Evolutionary conservation across 1,139 yeast genomes (phyloP).

Genomic region (Candida tetrigidarum): DNA sequence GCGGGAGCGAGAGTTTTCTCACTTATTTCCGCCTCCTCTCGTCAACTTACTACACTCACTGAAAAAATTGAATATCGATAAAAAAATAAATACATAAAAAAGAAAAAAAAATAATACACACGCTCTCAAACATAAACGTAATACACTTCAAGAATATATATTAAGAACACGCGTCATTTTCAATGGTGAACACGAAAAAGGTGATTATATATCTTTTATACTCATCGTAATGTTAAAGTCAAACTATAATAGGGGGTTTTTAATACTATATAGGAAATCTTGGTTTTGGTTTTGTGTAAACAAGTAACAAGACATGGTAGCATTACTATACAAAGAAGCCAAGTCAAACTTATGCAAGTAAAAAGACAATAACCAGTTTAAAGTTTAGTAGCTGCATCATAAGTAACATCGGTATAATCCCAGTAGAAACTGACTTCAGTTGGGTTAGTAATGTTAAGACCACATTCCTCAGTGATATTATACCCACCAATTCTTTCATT

Average conservation of each 20-base stretch:
- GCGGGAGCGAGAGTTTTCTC: neutral
- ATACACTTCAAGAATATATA: neutral
- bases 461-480: conserved; percentile 37
- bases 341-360: too few relatives aligned
- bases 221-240: neutral
- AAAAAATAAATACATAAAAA: neutral
- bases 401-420: conserved; percentile 31
- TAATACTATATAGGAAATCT: neutral
- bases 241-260: neutral
- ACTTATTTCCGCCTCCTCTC: too few relatives aligned
- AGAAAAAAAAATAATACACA: conserved; percentile 1
- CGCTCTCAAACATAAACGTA: neutral
- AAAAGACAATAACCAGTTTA: too few relatives aligned
- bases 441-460: conserved; percentile 30
- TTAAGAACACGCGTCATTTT: conserved; percentile 1
- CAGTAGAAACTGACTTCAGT: conserved; percentile 41
- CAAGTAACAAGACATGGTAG: too few relatives aligned
- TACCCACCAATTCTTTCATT: conserved; percentile 30
- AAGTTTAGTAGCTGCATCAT: conserved; percentile 26
- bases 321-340: too few relatives aligned
- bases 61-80: too few relatives aligned
- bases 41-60: too few relatives aligned
- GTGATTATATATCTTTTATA: neutral
- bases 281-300: neutral
- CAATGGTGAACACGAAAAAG: neutral